Evolutionary conservation across 148 eudicot species (phyloP), one percentile per base, ranked within the genome.

Genomic region (Chenopodium berlandieri): DNA sequence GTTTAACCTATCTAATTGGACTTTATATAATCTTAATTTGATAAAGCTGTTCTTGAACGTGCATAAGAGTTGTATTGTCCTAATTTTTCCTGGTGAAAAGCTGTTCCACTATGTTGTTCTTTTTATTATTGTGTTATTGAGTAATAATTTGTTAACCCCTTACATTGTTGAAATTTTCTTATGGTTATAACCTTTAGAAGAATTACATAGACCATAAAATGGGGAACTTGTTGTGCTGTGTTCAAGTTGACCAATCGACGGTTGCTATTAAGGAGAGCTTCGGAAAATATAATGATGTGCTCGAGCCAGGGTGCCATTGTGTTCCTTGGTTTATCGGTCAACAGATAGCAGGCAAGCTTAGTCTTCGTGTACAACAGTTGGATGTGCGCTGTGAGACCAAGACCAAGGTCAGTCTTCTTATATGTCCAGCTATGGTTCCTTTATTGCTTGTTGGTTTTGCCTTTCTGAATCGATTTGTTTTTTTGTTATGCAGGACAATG

Each of bases 351-450:
- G 91, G 91, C 20, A 62, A 80, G n/a, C 89, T 89, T 71, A 79
- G 85, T 52, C 88, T 89, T 20, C 87, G 91, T 71, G 81, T 89
- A 1, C 91, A 85, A 14, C 91, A 89, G 54, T 54, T 89, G 79
- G 89, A 85, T 64, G 89, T 89, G 56, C 86, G 85, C 17, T 89
- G 91, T 50, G 91, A 89, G 77, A 89, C 91, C 77, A 89, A 89
- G 77, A 86, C 91, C 30, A 89, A 89, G 91, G 91, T 88, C 46
- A 9, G 62, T 17, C 37, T 68, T 71, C 27, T 25, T 19, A 34
- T 9, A 32, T 62, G 3, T 46, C 10, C 5, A 34, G 16, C 16
- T 20, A 23, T 47, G 9, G 70, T 54, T 50, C n/a, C 4, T 10
- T 30, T 1, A 76, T 34, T 34, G 37, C 37, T 34, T 34, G 44